A percentile compares a stretch with the other conserved stretches of the same genome.
Evolutionary conservation across 495 filamentous ascomycete genomes (phyloP).

Genomic region (Xylaria cubensis): DNA sequence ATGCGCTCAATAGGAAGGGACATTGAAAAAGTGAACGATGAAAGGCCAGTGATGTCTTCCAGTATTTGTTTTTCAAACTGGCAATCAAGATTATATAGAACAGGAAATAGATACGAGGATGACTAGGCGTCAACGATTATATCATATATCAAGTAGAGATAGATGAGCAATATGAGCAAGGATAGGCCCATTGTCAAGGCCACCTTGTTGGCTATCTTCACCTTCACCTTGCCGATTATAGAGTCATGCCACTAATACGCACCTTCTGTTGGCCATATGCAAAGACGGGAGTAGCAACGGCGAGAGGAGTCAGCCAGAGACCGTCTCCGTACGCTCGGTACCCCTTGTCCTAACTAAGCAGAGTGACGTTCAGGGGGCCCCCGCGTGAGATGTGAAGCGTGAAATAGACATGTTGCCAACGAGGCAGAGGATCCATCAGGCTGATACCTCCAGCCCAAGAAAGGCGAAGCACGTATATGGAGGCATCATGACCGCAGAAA

Average conservation of each 20-base stretch:
- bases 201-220: slow-evolving; percentile 25
- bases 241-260: neutral
- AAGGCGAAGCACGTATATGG: slow-evolving; percentile 25
- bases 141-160: slow-evolving; percentile 2
- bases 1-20: slow-evolving; percentile 46
- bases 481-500: neutral
- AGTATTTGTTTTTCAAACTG: slow-evolving; percentile 17
- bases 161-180: slow-evolving; percentile 25
- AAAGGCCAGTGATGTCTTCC: slow-evolving; percentile 16
- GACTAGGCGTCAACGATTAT: neutral
- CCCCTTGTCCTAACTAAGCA: neutral
- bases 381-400: neutral
- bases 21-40: slow-evolving; percentile 28
- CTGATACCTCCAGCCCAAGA: slow-evolving; percentile 12
- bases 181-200: slow-evolving; percentile 32
- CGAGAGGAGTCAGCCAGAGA: neutral
- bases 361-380: neutral
- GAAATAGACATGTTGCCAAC: slow-evolving; percentile 18
- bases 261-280: neutral
- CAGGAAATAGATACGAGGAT: slow-evolving; percentile 8
- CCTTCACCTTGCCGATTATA: slow-evolving; percentile 1
- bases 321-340: neutral
- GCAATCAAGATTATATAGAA: slow-evolving; percentile 36
- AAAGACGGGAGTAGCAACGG: neutral
- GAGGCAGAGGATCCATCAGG: slow-evolving; percentile 26